These are phyloP conservation scores for Neurospora sp. DNA, from an alignment of 495 filamentous ascomycete species.

Conservation along the genomic window DNA sequence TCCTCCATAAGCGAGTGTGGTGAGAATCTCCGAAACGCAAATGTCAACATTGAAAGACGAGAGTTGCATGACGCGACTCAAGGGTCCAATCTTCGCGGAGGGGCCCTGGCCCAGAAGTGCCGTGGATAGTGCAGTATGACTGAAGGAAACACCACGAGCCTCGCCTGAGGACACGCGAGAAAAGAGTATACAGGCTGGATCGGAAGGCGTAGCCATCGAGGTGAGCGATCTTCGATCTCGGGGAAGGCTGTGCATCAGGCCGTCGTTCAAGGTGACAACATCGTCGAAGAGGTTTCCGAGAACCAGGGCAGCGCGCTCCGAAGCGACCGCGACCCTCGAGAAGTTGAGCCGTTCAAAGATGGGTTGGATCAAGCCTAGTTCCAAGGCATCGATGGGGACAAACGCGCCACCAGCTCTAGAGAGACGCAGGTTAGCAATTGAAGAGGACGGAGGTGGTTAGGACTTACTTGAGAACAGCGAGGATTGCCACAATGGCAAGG, in stretches of 20 bases:
- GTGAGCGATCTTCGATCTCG: conserved; percentile 22
- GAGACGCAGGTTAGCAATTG: neutral
- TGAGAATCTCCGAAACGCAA: conserved; percentile 55
- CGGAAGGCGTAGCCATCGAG: conserved; percentile 26
- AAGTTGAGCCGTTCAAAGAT: conserved; percentile 29
- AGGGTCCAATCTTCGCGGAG: conserved; percentile 35
- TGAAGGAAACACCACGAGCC: conserved; percentile 32
- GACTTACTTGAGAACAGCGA: conserved; percentile 36
- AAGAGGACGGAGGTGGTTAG: neutral
- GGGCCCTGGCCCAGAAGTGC: conserved; percentile 39
- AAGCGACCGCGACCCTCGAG: conserved; percentile 30
- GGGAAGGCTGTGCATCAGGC: conserved; percentile 14
- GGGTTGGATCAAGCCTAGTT: conserved; percentile 30
- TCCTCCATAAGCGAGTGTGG: conserved; percentile 47
- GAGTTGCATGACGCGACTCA: conserved; percentile 53
- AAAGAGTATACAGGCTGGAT: conserved; percentile 37
- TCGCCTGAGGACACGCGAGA: conserved; percentile 21
- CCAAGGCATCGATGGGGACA: conserved; percentile 32
- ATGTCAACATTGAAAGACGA: conserved; percentile 63
- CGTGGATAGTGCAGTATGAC: conserved; percentile 34
- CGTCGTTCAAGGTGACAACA: conserved; percentile 26
- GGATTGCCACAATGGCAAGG: conserved; percentile 37
- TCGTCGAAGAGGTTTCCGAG: conserved; percentile 28
- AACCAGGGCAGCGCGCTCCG: conserved; percentile 24
- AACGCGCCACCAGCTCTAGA: conserved; percentile 33